Conservation (phyloP, 2,329 filamentous ascomycete species). For the Blastomyces percursus region DNA sequence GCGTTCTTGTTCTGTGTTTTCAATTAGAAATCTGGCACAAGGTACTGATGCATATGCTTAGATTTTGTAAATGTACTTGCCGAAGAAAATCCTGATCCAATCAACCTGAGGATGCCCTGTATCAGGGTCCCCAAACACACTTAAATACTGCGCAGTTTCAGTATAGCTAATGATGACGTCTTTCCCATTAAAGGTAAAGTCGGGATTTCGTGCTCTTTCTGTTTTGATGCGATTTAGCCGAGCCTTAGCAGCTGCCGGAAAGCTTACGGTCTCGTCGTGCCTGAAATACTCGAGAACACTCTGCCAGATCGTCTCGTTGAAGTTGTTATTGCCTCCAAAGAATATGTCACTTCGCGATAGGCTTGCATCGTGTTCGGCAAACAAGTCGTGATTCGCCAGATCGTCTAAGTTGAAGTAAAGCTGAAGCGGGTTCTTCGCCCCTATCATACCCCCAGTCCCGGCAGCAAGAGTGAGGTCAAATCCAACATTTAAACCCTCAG, state of each 20-base stretch:
- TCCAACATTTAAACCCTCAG: constrained; percentile 24
- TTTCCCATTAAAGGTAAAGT: constrained; percentile 24
- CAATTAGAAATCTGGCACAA: not conserved
- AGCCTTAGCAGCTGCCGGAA: constrained; percentile 20
- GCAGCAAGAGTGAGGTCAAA: constrained; percentile 21
- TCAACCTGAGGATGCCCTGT: constrained; percentile 25
- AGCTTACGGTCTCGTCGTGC: constrained; percentile 16
- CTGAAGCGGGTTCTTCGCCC: constrained; percentile 13
- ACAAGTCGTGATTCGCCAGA: constrained; percentile 22
- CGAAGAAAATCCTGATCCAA: constrained; percentile 26
- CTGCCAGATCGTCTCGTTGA: constrained; percentile 23
- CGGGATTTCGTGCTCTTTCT: constrained; percentile 20
- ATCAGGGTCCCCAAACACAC: constrained; percentile 25
- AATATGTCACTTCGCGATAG: constrained; percentile 25
- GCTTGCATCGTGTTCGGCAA: constrained; percentile 30
- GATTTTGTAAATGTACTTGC: constrained; percentile 1
- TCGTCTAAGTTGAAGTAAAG: constrained; percentile 17
- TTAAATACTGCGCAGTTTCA: constrained; percentile 30
- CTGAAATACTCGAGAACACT: constrained; percentile 19
- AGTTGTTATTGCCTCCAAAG: constrained; percentile 26
- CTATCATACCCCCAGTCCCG: constrained; percentile 16
- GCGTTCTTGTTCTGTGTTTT: constrained; percentile 23
- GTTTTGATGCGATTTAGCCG: constrained; percentile 22
- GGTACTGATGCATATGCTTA: constrained; percentile 1
- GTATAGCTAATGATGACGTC: constrained; percentile 27